Evolutionary conservation across 2,329 filamentous ascomycete genomes (phyloP).

Genomic region (Rutstroemia sp.): DNA sequence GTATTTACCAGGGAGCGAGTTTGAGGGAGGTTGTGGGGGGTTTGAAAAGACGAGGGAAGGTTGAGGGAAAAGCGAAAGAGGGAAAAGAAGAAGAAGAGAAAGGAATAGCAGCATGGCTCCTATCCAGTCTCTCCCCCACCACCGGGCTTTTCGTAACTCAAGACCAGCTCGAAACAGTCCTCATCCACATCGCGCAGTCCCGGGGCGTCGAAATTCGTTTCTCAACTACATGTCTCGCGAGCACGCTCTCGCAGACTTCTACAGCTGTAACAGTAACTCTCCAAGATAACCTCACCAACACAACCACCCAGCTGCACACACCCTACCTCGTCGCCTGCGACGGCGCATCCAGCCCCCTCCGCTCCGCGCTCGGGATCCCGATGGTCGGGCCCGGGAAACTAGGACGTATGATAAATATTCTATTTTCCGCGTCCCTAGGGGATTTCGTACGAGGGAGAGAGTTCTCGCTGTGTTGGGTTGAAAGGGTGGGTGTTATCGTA

Average conservation of each 20-base stretch:
- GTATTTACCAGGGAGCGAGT: slow-evolving; percentile 12
- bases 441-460: slow-evolving; percentile 27
- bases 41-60: neutral
- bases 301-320: slow-evolving; percentile 20
- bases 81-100: slow-evolving; percentile 13
- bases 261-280: slow-evolving; percentile 24
- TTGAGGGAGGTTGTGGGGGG: slow-evolving; percentile 16
- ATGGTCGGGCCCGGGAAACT: slow-evolving; percentile 28
- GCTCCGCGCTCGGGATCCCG: slow-evolving; percentile 25
- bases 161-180: slow-evolving; percentile 35
- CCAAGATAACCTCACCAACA: slow-evolving; percentile 18
- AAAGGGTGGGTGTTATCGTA: slow-evolving; percentile 2
- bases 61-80: neutral
- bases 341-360: slow-evolving; percentile 28
- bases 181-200: slow-evolving; percentile 29
- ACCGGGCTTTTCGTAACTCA: slow-evolving; percentile 31
- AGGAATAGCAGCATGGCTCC: slow-evolving; percentile 18
- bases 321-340: slow-evolving; percentile 35
- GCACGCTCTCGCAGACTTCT: slow-evolving; percentile 18
- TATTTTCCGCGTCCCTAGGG: slow-evolving; percentile 29
- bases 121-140: slow-evolving; percentile 13
- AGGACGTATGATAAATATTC: slow-evolving; percentile 30
- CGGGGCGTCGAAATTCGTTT: slow-evolving; percentile 32
- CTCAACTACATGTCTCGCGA: slow-evolving; percentile 22
- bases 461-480: slow-evolving; percentile 30